phyloP scores from a whole-genome alignment of 768 basidiomycete species.

The Agrocybe chaxingu region DNA sequence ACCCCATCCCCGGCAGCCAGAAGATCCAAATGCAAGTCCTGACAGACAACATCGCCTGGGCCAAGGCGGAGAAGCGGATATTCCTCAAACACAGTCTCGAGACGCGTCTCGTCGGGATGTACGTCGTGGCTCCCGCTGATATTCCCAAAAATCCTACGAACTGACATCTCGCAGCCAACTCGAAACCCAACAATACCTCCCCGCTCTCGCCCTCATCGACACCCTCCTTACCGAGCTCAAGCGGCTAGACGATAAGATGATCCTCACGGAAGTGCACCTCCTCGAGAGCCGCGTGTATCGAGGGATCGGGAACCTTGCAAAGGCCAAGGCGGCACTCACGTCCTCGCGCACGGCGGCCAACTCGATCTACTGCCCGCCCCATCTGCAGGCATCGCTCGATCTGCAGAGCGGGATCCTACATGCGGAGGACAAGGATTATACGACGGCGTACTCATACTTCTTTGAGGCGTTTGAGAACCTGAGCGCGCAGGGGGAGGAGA shows the following conservation, averaged over 20 bases:
- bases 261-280: constrained; percentile 94
- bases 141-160: constrained; percentile 1
- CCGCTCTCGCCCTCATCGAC: constrained; percentile 80
- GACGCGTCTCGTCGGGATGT: constrained; percentile 80
- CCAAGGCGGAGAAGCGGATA: constrained; percentile 86
- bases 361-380: constrained; percentile 80
- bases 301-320: constrained; percentile 83
- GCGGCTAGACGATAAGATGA: constrained; percentile 95
- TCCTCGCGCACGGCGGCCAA: constrained; percentile 93
- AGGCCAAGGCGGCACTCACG: constrained; percentile 89
- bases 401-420: constrained; percentile 68
- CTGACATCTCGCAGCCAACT: constrained; percentile 50
- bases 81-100: constrained; percentile 95
- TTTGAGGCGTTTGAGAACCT: constrained; percentile 95
- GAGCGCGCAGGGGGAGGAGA: constrained; percentile 70
- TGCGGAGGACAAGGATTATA: constrained; percentile 96
- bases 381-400: constrained; percentile 42
- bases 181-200: constrained; percentile 71
- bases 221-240: constrained; percentile 88
- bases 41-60: constrained; percentile 90
- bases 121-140: constrained; percentile 8
- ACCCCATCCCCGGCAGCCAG: constrained; percentile 69
- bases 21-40: constrained; percentile 82
- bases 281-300: constrained; percentile 91
- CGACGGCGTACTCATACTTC: constrained; percentile 94